Base-by-base conservation (phyloP, 2,329 filamentous ascomycete species). In the Rhynchosporium secalis region DNA sequence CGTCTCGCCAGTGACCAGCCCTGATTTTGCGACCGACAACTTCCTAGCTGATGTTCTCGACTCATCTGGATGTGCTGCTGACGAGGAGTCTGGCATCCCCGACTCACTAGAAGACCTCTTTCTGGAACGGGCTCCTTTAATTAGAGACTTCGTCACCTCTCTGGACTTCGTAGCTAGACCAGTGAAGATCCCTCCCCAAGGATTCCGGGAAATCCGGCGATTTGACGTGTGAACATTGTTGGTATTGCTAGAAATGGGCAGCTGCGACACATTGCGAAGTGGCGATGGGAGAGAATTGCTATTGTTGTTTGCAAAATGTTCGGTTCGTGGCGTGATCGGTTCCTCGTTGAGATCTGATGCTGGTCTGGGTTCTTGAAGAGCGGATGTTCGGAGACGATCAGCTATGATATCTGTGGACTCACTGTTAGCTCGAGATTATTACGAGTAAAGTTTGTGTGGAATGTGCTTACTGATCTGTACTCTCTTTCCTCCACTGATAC, bases 401-500 rank as follows among this genome's bases (percentile, higher is more conserved):
- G 36, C 9, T 10, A 41, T 33, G 33, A 54, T 20, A 38, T 13
- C 49, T 54, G 12, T n/a, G 15, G 6, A 20, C 20, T 54, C 8
- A 52, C 3, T 38, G n/a, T 51, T 15, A 51, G 29, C 29, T 3
- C 15, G 28, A 26, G 6, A 2, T 28, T n/a, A 38, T 10, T 12
- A 52, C 33, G 1, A 26, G n/a, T n/a, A 10, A 3, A 10, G 0
- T 33, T 9, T 20, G 36, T 8, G 9, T 9, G 31, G 5, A 8
- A n/a, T 33, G 7, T 58, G 49, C 45, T 40, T 29, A 58, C 45
- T 40, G 9, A 58, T 47, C 9, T 40, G 20, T 13, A 58, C 31
- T 26, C 26, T 58, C 15, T 58, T 26, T 4, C 56, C 56, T 5
- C 40, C 40, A 9, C 45, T 58, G n/a, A 49, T 28, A 36, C 56